Evolutionary conservation across 176 grass and related monocot species (phyloP), one percentile per base, ranked within the genome.

Genomic region (Carex kokanica): DNA sequence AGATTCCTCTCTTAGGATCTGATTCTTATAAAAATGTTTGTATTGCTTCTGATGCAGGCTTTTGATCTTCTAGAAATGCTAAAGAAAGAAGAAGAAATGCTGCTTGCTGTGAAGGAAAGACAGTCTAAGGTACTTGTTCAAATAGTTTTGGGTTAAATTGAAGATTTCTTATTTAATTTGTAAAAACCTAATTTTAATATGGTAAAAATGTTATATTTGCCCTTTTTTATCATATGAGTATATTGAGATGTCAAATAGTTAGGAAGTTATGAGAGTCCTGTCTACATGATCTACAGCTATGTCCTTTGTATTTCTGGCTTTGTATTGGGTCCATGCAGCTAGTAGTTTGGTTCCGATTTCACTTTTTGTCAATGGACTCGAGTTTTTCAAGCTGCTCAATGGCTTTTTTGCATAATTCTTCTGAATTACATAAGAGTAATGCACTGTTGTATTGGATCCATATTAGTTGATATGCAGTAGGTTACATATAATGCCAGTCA

Each of bases 1-100:
- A 2, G 15, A 20, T 15, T 69, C 8, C 18, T 83, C 18, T 80
- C 17, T 75, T 21, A 78, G 24, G 49, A 56, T 85, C 40, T 79
- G 9, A 38, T 17, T 80, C 70, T 31, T 34, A 17, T 32, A 56
- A 0, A 77, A 24, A 77, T 17, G 10, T 78, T 54, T 31, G 2
- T n/a, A n/a, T 69, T 55, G 73, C 14, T 78, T 78, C 1, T 17
- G 57, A 13, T 64, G 6, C 74, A 97, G 95, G 87, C 88, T 79
- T 92, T 94, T 87, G 92, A 97, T 91, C 92, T 97, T 61, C 59
- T 92, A n/a, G 90, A 94, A 67, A 97, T 94, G 95, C 79, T 97
- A 83, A 94, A 91, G 86, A 92, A 86, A 81, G 92, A 94, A 84
- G 86, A 94, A 87, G 92, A 93, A 86, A 94, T 98, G 89, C 92